Evolutionary conservation across 495 filamentous ascomycete species (phyloP), one percentile per base, ranked within the genome.

Genomic region (Hypomontagnella monticulosa): DNA sequence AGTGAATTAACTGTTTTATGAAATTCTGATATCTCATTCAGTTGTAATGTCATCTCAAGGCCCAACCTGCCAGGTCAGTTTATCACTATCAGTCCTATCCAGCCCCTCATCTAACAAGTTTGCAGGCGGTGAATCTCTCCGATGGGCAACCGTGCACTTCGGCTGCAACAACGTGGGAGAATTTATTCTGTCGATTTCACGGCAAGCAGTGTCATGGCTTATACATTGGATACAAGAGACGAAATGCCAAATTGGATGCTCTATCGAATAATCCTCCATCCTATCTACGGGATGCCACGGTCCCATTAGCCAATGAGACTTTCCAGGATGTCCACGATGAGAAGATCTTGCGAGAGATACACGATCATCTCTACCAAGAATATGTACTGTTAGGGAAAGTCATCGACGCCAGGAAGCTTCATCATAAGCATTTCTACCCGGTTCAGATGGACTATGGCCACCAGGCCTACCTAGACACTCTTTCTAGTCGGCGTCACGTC

Each of bases 381-480:
- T 76, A 80, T 61, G 77, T 76, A 34, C 68, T 86, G 3, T 67
- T 84, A 1, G 76, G 80, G 15, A 75, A 80, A 55, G 84, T 84
- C 11, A 82, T 85, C 50, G 67, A 75, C 18, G 83, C 82, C 3
- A 76, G 82, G 14, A 83, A 81, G 62, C 70, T 83, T 42, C 83
- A 86, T 63, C 83, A 84, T 65, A 79, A 73, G 50, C 81, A 81
- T 51, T 85, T 85, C 59, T 85, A 79, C 66, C 72, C 76, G 4
- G 57, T 80, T n/a, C 76, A 76, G 51, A 48, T 74, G 65, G 78
- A 82, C 61, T 82, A 77, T 48, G 79, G 79, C 15, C 78, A 81
- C 41, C 73, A 77, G 64, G 72, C 73, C 55, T 76, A 78, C 65
- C 74, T 86, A 1, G 79, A 81, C 58, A 75, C 71, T 44, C 74